Base-by-base conservation (phyloP, 2,329 filamentous ascomycete species). In the Cladophialophora immunda region DNA sequence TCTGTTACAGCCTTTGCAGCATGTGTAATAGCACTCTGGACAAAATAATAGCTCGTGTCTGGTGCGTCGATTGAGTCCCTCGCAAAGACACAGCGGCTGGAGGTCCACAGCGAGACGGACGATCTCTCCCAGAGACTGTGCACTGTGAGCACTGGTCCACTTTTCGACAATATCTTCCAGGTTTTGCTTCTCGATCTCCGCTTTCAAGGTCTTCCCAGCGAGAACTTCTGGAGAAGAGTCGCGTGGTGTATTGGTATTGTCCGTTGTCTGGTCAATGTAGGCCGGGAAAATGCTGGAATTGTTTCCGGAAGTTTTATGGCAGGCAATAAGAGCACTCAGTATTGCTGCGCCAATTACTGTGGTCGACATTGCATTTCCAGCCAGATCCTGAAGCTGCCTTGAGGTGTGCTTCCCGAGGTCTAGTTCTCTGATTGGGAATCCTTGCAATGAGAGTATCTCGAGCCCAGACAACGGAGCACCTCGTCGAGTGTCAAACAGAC, bases 361-460 rank as follows among this genome's bases (percentile, higher is more conserved):
- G 0, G 87, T 87, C 0, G 86, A 88, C 92, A 94, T 94, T 0
- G 92, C 92, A 75, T 95, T 94, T 0, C 92, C 92, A 1, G 90
- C 90, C 1, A 94, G 79, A 70, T 93, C 87, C 68, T 89, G 87
- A 2, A 92, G 80, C 19, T 93, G 81, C 1, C 79, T 76, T 55
- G 89, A 82, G 0, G 83, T 85, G 72, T 94, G 89, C 8, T 84
- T 84, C 0, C 86, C 88, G n/a, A 93, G 82, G 0, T 87, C 79
- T 11, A 94, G 79, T 57, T 84, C 83, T 62, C 88, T 79, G 1
- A 89, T 75, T 0, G 90, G 89, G 57, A 94, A 80, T 0, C 91
- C 92, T 71, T 94, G 92, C 4, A 93, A 76, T 5, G 80, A 76
- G 1, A 94, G 79, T 1, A 85, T 80, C 75, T 94, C 90, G 4